A percentile compares a stretch with the other conserved stretches of the same genome.
Conservation (phyloP, 192 early-diverging fungal species). For the Coemansia sp. region DNA sequence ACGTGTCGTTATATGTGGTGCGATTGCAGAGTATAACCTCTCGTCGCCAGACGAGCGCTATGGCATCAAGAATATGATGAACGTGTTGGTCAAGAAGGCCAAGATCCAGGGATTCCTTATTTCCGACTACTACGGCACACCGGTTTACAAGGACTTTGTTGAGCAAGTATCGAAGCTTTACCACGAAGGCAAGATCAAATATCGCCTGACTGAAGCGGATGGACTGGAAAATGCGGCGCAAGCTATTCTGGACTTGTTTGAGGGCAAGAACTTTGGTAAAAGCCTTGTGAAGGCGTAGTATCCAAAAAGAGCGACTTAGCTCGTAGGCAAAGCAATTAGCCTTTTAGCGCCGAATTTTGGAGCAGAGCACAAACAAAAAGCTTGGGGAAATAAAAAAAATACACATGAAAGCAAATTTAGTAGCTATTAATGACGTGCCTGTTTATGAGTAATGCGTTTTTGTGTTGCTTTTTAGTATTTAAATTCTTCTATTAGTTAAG, state of each 20-base stretch:
- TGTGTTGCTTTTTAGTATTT: too few species aligned
- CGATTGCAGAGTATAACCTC: slow-evolving; percentile 65
- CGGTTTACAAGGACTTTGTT: slow-evolving; percentile 53
- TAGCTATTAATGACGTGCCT: too few species aligned
- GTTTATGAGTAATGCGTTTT: too few species aligned
- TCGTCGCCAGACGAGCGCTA: slow-evolving; percentile 35
- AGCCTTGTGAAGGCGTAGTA: slow-evolving; percentile 35
- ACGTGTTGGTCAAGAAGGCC: slow-evolving; percentile 56
- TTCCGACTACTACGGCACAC: slow-evolving; percentile 45
- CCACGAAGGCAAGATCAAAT: slow-evolving; percentile 58
- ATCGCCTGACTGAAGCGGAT: slow-evolving; percentile 55
- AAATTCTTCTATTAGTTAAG: too few species aligned
- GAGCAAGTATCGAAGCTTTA: slow-evolving; percentile 55
- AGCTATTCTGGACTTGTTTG: slow-evolving; percentile 58
- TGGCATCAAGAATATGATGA: slow-evolving; percentile 58
- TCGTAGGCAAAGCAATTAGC: too few species aligned
- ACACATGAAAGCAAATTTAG: too few species aligned
- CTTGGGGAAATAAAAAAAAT: too few species aligned
- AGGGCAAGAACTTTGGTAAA: slow-evolving; percentile 70
- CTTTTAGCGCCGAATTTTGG: too few species aligned
- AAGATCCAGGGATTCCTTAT: slow-evolving; percentile 66
- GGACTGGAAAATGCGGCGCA: slow-evolving; percentile 64
- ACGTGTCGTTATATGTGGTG: slow-evolving; percentile 69
- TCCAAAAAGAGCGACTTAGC: too few species aligned
- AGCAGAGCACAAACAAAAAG: too few species aligned